Evolutionary conservation across 306 rosid species (phyloP).

Genomic region (Rubus idaeus): DNA sequence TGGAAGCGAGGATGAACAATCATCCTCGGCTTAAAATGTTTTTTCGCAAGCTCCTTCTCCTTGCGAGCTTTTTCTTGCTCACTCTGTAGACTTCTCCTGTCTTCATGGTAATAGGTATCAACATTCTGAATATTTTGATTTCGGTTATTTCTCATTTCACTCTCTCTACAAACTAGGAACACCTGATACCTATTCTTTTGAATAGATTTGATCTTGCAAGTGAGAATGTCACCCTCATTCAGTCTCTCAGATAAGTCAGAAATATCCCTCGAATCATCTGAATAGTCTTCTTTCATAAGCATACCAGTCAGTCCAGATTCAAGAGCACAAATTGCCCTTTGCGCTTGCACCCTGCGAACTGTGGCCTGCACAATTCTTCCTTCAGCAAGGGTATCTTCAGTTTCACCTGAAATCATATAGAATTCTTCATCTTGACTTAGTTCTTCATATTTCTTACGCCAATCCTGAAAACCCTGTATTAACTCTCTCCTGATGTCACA

Average conservation of each 20-base stretch:
- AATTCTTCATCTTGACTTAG: constrained; percentile 95
- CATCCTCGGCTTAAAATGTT: constrained; percentile 96
- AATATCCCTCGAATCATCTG: constrained; percentile 87
- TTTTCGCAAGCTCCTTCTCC: constrained; percentile 89
- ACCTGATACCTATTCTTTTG: constrained; percentile 93
- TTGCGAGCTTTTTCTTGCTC: constrained; percentile 87
- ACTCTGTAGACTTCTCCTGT: constrained; percentile 66
- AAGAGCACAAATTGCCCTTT: constrained; percentile 82
- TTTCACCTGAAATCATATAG: constrained; percentile 95
- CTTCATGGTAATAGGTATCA: constrained; percentile 86
- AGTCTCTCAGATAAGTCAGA: constrained; percentile 84
- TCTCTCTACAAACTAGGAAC: constrained; percentile 81
- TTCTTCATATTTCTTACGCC: constrained; percentile 97
- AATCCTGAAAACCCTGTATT: constrained; percentile 92
- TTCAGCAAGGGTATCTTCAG: constrained; percentile 89
- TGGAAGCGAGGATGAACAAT: constrained; percentile 98
- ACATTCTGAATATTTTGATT: constrained; percentile 46
- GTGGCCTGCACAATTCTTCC: constrained; percentile 94
- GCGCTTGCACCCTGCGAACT: constrained; percentile 77
- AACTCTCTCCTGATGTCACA: constrained; percentile 82
- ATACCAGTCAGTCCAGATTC: constrained; percentile 99
- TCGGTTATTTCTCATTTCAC: constrained; percentile 87
- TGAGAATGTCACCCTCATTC: constrained; percentile 81
- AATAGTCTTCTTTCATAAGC: constrained; percentile 86
- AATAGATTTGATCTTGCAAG: constrained; percentile 95